Evolutionary conservation across 2,329 filamentous ascomycete genomes (phyloP), one percentile per base, ranked within the genome.

Genomic region (Cyclaneusma minus): DNA sequence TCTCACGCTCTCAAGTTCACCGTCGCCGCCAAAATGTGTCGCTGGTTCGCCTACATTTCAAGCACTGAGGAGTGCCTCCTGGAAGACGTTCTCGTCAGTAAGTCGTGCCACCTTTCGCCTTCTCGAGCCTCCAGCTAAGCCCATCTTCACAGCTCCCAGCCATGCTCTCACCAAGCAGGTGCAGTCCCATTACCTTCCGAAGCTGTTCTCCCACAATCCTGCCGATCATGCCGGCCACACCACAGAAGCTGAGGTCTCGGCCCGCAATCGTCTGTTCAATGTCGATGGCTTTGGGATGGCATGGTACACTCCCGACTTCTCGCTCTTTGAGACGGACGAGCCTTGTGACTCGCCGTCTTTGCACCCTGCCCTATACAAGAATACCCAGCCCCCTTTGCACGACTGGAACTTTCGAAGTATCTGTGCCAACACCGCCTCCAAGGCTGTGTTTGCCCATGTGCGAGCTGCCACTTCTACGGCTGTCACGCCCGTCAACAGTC

Each of bases 1-100:
- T 21, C 18, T 21, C n/a, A 8, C 18, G n/a, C n/a, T 21, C 10
- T 17, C 13, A n/a, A n/a, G n/a, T n/a, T n/a, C n/a, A n/a, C n/a
- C n/a, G n/a, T n/a, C 22, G 22, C 16, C 25, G 12, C 26, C 34
- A 40, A 25, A 13, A 60, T 56, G 54, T 56, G 54, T 45, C 60
- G 62, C 17, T 67, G 62, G 62, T 65, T 67, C 35, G 62, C 61
- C 12, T 67, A 67, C 38, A 55, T 68, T 29, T 63, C 60, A 2
- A 50, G 53, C 1, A 51, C 47, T 1, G 63, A 68, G 45, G 56
- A 59, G 8, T 64, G 60, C 42, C 55, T 68, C 22, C 51, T 68
- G 7, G 59, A 62, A 30, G 63, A 68, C 37, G 61, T 66, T 22
- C 53, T 67, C 17, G 54, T 68, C 30, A 54, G 40, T 35, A 32